These are phyloP conservation scores for Amanita brunnescens DNA, from an alignment of 768 basidiomycete species.

Conservation along the genomic window DNA sequence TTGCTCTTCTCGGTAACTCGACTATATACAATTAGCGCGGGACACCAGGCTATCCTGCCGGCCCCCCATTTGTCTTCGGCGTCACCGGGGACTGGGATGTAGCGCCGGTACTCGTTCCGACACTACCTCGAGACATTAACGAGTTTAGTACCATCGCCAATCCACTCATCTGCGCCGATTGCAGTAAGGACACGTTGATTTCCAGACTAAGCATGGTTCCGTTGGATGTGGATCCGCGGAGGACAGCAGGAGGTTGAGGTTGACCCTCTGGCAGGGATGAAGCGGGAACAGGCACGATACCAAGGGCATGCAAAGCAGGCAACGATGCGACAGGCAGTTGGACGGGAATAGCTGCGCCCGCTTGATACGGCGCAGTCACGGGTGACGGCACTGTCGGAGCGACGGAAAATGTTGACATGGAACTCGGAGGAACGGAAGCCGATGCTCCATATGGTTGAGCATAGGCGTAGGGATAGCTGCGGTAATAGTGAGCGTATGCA, in stretches of 20 bases:
- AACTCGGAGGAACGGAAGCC: slow-evolving; percentile 16
- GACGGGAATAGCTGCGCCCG: slow-evolving; percentile 47
- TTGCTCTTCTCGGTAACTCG: too few relatives aligned
- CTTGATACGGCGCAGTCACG: slow-evolving; percentile 27
- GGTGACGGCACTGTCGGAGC: slow-evolving; percentile 21
- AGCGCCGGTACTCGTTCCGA: background rate
- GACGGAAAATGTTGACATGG: slow-evolving; percentile 26
- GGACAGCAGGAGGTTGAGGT: slow-evolving; percentile 65
- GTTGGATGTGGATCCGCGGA: slow-evolving; percentile 62
- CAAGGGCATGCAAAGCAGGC: slow-evolving; percentile 58
- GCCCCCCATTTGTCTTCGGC: background rate
- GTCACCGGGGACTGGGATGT: background rate
- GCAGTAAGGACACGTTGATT: slow-evolving; percentile 67
- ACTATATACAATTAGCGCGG: too few relatives aligned
- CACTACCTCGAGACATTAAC: slow-evolving; percentile 42
- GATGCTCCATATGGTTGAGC: slow-evolving; percentile 43
- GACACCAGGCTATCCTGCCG: background rate
- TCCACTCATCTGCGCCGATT: slow-evolving; percentile 71
- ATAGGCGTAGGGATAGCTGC: slow-evolving; percentile 57
- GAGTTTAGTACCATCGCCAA: slow-evolving; percentile 65
- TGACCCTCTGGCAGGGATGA: slow-evolving; percentile 45
- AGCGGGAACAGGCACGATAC: slow-evolving; percentile 63
- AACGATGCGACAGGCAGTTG: slow-evolving; percentile 62
- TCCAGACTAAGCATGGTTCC: slow-evolving; percentile 69
- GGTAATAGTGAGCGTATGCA: slow-evolving; percentile 44